phyloP scores from a whole-genome alignment of 139 green algal genomes.

The Penium margaritaceum region DNA sequence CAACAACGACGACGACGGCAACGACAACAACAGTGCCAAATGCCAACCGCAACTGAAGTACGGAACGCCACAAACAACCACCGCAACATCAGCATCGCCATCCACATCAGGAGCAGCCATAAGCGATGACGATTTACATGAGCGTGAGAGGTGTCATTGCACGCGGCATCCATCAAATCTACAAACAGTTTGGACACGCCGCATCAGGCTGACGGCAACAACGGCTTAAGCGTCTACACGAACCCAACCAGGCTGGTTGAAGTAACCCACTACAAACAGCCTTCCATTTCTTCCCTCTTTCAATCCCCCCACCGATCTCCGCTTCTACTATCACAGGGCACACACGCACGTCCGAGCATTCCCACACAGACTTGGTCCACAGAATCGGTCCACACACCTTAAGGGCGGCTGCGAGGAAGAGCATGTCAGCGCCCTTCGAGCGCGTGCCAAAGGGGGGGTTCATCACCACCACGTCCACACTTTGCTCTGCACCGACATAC shows the following conservation, averaged over 20 bases:
- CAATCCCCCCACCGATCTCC: not conserved
- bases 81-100: too few species aligned
- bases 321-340: not conserved
- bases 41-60: too few species aligned
- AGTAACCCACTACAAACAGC: not conserved
- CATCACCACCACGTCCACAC: constrained; percentile 83
- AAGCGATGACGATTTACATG: too few species aligned
- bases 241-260: not conserved
- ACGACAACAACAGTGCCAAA: not conserved
- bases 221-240: not conserved
- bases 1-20: not conserved
- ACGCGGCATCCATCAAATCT: too few species aligned
- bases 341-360: not conserved
- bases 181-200: too few species aligned
- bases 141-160: too few species aligned
- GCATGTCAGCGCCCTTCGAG: constrained; percentile 75
- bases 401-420: constrained; percentile 74
- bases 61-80: too few species aligned
- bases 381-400: constrained; percentile 24
- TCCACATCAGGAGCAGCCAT: too few species aligned
- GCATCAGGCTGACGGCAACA: too few species aligned
- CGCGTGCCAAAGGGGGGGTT: constrained; percentile 92
- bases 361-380: not conserved
- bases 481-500: too few species aligned
- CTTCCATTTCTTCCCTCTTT: not conserved